Evolutionary conservation across 768 basidiomycete species (phyloP).

Genomic region (Hemileccinum rubropunctum): DNA sequence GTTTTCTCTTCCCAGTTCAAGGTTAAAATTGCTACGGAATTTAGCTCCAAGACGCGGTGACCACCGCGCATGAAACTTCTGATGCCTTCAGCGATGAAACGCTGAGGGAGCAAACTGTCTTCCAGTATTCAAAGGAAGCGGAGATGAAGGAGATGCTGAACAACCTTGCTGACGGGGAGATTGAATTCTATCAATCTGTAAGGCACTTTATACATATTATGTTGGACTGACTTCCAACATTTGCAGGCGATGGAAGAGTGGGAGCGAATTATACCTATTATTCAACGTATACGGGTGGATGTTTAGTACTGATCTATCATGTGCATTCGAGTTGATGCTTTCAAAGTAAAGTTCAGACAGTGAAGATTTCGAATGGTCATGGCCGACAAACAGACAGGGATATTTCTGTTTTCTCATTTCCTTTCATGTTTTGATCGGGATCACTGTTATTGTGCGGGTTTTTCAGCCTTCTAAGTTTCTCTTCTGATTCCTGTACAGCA

Average conservation of each 20-base stretch:
- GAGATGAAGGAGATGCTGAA: conserved; percentile 97
- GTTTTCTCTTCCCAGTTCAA: not conserved
- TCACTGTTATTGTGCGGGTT: not conserved
- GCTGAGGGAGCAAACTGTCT: conserved; percentile 83
- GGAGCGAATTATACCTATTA: conserved; percentile 91
- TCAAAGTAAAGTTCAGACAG: conserved; percentile 1
- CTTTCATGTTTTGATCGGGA: conserved; percentile 10
- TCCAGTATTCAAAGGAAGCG: conserved; percentile 85
- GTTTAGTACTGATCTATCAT: conserved; percentile 46
- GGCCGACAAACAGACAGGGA: not conserved
- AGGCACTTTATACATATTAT: conserved; percentile 16
- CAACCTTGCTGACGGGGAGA: conserved; percentile 89
- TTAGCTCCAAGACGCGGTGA: conserved; percentile 95
- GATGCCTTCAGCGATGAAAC: conserved; percentile 97
- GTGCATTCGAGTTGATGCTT: conserved; percentile 4
- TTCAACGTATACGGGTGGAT: conserved; percentile 93
- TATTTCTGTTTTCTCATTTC: conserved; percentile 3
- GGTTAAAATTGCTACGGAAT: conserved; percentile 1
- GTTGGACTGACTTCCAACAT: conserved; percentile 4
- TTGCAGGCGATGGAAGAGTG: conserved; percentile 91
- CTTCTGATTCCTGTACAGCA: conserved; percentile 76
- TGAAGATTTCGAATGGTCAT: not conserved
- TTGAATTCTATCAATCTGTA: conserved; percentile 90
- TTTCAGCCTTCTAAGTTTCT: conserved; percentile 46
- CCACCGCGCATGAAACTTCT: conserved; percentile 91